Base-by-base conservation (phyloP, 768 basidiomycete genomes). In the Cystobasidiopsis lactophilus region DNA sequence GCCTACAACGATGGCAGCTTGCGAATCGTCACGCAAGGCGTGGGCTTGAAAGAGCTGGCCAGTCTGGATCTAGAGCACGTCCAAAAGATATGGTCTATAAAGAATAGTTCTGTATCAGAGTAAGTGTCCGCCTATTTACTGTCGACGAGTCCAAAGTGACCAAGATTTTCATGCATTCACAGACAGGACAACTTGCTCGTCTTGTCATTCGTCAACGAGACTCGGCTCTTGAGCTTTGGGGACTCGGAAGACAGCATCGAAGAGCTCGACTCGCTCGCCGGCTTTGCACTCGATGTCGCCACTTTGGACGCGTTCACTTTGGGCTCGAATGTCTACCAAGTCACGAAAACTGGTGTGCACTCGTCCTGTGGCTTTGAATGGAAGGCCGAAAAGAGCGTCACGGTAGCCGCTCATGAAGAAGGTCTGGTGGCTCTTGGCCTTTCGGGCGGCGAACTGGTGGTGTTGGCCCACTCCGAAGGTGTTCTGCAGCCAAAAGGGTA, bases 21-120 rank as follows among this genome's bases (percentile, higher is more conserved):
- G 16, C 78, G 80, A 45, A 66, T 86, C 29, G 72, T 93, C 19
- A 72, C 82, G 55, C 82, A 77, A 52, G 86, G 86, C 2, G 82
- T 84, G 5, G 80, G 83, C 58, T 79, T 85, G 62, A 70, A 75
- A 52, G 78, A 80, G 59, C 60, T 74, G 11, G 79, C 77, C 0
- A 65, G 67, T 27, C 61, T 83, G 5, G 71, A 78, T 0, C 58
- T 85, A 43, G 63, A 68, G 0, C 67, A 74, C 52, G 69, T 79
- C n/a, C 72, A 73, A 13, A 68, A 69, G 24, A 63, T 85, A 2
- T 88, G 80, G 76, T 13, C 55, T 3, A 2, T 63, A n/a, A 26
- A 23, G 5, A 5, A 23, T 19, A 10, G 40, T 19, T 19, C 44
- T 27, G 53, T 21, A 16, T 21, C 13, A 19, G 35, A 50, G 35